Base-by-base conservation (phyloP, 2,329 filamentous ascomycete genomes). In the Colletotrichum eremochloae region DNA sequence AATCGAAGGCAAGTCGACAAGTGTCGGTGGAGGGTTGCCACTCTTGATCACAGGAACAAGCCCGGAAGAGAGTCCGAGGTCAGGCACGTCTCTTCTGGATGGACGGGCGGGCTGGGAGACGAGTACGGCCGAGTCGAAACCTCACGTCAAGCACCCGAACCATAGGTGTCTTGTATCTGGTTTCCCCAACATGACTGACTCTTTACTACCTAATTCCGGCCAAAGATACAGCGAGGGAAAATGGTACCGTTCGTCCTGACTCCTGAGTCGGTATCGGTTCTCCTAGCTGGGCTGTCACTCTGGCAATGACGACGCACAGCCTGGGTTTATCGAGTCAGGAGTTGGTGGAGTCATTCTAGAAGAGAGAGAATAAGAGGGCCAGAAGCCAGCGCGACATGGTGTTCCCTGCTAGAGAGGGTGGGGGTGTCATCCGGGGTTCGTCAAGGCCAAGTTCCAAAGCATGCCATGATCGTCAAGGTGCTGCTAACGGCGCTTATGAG, bases 391-490 rank as follows among this genome's bases (percentile, higher is more conserved):
- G 60, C 36, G 31, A 50, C 66, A 64, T 56, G 60, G 46, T 31
- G 36, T 63, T 12, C 69, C 69, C 64, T 72, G 69, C 48, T 24
- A 8, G 53, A 29, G 29, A 15, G 31, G 52, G 53, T 69, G 66
- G 66, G 53, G 69, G n/a, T n/a, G n/a, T n/a, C 38, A 58, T 61
- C 66, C 40, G 69, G 69, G 69, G 69, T 65, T 55, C 29, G 33
- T 24, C 44, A 65, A 42, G 36, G 24, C 40, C 62, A 42, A 48
- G 40, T 40, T 42, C 69, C 44, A 46, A 46, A 69, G 42, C 46
- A 72, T 69, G 66, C 40, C 53, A 72, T 72, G 66, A 72, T 69
- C 65, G 36, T 69, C 66, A 42, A 5, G 1, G 3, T 57, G 55
- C 36, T 9, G 18, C 24, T 33, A 56, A 56, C 56, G 61, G 48